Evolutionary conservation across 2,329 filamentous ascomycete species (phyloP), one percentile per base, ranked within the genome.

Genomic region (Pezicula carpinea): DNA sequence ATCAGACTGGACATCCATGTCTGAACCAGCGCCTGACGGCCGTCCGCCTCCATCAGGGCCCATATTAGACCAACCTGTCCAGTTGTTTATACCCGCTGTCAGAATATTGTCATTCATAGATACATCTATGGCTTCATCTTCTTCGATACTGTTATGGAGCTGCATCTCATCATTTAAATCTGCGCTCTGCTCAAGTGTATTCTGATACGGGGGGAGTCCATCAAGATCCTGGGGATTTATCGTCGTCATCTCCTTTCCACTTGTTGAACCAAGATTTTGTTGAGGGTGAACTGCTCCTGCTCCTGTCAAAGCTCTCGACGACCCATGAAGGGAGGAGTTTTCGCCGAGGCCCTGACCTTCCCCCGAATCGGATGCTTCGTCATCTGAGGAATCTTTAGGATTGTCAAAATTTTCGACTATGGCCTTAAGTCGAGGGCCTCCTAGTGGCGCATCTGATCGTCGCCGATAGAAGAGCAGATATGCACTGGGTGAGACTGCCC

Each of bases 391-490:
- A 21, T 26, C 22, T 13, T 32, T 64, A 44, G 75, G 69, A 50
- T 77, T 75, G 53, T 76, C 74, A 60, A 79, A 87, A 46, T 76
- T 73, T 44, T 83, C 77, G 45, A 88, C 73, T 42, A 96, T 82
- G 54, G 83, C 73, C 56, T 83, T 78, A 50, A 96, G 83, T 43
- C 78, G 78, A 38, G 83, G 76, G 21, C 91, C 91, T 48, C 93
- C 93, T 55, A 99, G 80, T 53, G 89, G 87, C 52, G 68, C 69
- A 6, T 79, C 75, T 5, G 89, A 89, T 53, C 89, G 85, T 48
- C 93, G 87, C 34, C 93, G 88, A 70, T 99, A 99, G 74, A 99
- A 99, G 29, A 99, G 76, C 10, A 99, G 77, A 67, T 99, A 99
- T 0, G 93, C 93, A 17, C 87, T 84, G 14, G 79, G 69, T 4